Evolutionary conservation across 2,329 filamentous ascomycete species (phyloP).

Genomic region (Trichoderma atroviride): DNA sequence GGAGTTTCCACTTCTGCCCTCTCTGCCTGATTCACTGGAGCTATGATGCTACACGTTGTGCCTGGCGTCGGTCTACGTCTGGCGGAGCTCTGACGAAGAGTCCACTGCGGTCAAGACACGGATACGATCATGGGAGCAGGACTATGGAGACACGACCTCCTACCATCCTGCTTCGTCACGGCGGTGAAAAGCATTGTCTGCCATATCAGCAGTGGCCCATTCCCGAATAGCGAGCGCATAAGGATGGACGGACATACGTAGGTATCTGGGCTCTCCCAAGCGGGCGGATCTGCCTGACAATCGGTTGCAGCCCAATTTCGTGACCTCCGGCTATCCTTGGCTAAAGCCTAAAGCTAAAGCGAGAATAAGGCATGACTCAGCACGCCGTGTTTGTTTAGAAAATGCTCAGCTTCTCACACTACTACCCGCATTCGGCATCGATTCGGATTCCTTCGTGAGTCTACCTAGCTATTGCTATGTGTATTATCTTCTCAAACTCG

Average conservation of each 20-base stretch:
- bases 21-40: neutral
- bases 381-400: neutral
- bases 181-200: conserved; percentile 3
- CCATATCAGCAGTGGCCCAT: neutral
- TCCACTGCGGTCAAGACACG: neutral
- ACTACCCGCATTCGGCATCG: conserved; percentile 8
- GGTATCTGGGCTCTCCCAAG: conserved; percentile 13
- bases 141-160: neutral
- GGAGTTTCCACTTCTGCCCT: neutral
- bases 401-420: conserved; percentile 9
- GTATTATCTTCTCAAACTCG: neutral
- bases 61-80: neutral
- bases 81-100: neutral
- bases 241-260: neutral
- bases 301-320: conserved; percentile 18
- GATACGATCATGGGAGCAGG: neutral
- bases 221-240: neutral
- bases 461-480: neutral
- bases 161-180: neutral
- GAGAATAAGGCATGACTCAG: conserved; percentile 16
- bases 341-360: neutral
- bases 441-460: neutral
- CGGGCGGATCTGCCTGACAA: conserved; percentile 7
- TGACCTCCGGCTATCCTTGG: neutral
- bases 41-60: neutral